These are phyloP conservation scores for Pichia membranifaciens DNA, from an alignment of 805 yeast genomes.

Conservation along the genomic window DNA sequence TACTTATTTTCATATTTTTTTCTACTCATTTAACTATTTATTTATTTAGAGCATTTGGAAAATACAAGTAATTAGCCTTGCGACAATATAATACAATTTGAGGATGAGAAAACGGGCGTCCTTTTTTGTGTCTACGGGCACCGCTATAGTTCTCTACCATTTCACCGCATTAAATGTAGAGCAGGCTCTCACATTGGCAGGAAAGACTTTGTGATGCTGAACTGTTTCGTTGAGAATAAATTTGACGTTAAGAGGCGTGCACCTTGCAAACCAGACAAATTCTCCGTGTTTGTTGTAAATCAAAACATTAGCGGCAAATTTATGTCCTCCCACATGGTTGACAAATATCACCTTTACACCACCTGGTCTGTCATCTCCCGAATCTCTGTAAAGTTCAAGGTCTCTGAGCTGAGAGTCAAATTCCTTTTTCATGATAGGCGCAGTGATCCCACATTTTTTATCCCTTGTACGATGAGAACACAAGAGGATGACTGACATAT, in stretches of 20 bases:
- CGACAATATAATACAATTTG: no score
- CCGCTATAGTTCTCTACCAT: no score
- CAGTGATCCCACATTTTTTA: conserved; percentile 89
- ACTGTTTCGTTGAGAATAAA: conserved; percentile 75
- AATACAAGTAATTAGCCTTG: no score
- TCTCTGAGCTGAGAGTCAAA: conserved; percentile 70
- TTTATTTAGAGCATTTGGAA: no score
- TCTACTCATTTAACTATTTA: background rate
- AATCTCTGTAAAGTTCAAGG: conserved; percentile 66
- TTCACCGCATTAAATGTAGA: conserved; percentile 48
- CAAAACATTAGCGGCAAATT: conserved; percentile 83
- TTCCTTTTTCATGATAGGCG: conserved; percentile 80
- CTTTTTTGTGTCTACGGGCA: no score
- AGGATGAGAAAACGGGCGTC: no score
- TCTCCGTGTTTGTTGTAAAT: conserved; percentile 70
- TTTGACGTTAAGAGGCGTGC: conserved; percentile 68
- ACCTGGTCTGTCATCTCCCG: conserved; percentile 63
- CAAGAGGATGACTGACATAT: conserved; percentile 52
- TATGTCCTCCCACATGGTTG: conserved; percentile 95
- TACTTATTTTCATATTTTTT: no score
- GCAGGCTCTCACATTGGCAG: conserved; percentile 56
- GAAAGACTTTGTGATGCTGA: conserved; percentile 61
- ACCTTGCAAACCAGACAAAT: conserved; percentile 83
- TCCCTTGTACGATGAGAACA: conserved; percentile 93
- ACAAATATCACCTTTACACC: conserved; percentile 69